Evolutionary conservation across 768 basidiomycete species (phyloP), one percentile per base, ranked within the genome.

Genomic region (Mycena polygramma): DNA sequence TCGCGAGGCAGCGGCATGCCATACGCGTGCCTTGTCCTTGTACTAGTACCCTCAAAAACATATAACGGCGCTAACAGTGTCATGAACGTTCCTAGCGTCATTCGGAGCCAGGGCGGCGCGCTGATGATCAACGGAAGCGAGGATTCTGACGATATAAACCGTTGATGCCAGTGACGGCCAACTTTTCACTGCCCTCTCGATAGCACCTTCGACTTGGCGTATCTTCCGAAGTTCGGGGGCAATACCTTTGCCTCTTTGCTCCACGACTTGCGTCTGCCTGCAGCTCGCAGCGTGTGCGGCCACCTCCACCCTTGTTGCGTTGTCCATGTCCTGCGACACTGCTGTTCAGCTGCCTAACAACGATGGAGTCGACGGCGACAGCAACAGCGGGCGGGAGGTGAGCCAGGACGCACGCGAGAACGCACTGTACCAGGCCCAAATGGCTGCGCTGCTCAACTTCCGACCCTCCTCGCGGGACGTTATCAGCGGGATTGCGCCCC

Each of bases 391-490:
- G n/a, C 26, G 8, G 52, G 15, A 20, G 22, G 15, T 17, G 45
- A 46, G 45, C 17, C 7, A 37, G 5, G n/a, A 57, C 7, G 15
- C 45, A 51, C 20, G 22, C 8, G 43, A 43, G 49, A 59, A 26
- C 45, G 24, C 64, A 10, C 58, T 62, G 63, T 49, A 66, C 60
- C 71, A 72, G 51, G 62, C 62, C 0, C 71, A 72, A 53, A 35
- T 64, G 24, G 57, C 68, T 2, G 68, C 72, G 35, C 66, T 73
- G 57, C 72, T 73, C 45, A 35, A 46, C 62, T 73, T 73, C 66
- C 49, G 48, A n/a, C 72, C 72, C 11, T 73, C 72, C 1, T 63
- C 72, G 55, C 67, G 67, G 19, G 72, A 73, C 62, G 69, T 73
- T 6, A 70, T 73, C 54, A 51, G 65, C 46, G 72, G 72, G 24